These are phyloP conservation scores for Hygrocybe punicea DNA, from an alignment of 768 basidiomycete genomes.

Conservation along the genomic window DNA sequence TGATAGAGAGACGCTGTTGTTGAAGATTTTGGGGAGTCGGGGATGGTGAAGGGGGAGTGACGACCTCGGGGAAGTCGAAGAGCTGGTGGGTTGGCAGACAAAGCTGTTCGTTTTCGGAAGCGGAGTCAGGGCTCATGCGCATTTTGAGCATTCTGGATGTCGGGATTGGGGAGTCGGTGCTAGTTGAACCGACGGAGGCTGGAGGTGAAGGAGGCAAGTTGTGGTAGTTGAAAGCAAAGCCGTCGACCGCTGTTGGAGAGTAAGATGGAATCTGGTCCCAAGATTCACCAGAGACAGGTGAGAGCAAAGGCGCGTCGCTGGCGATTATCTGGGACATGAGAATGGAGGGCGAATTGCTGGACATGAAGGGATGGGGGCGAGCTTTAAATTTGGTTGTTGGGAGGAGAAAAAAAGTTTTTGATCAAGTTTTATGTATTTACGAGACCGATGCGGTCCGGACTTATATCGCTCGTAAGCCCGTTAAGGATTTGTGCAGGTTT, in stretches of 20 bases:
- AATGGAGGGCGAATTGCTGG: slow-evolving; percentile 31
- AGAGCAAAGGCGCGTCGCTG: slow-evolving; percentile 55
- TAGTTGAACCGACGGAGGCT: slow-evolving; percentile 42
- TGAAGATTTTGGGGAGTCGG: slow-evolving; percentile 32
- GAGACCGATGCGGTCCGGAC: too few relatives aligned
- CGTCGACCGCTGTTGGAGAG: slow-evolving; percentile 27
- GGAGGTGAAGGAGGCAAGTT: slow-evolving; percentile 49
- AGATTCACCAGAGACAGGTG: slow-evolving; percentile 46
- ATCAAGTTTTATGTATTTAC: too few relatives aligned
- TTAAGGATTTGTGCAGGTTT: background rate
- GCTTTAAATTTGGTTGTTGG: background rate
- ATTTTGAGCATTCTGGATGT: slow-evolving; percentile 50
- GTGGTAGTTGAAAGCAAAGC: slow-evolving; percentile 49
- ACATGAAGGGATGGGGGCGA: background rate
- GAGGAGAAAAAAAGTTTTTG: background rate
- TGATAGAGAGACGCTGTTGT: slow-evolving; percentile 33
- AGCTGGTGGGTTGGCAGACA: slow-evolving; percentile 72
- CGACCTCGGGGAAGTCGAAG: slow-evolving; percentile 53
- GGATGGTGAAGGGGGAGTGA: slow-evolving; percentile 33
- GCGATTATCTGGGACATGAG: slow-evolving; percentile 59
- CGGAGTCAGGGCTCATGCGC: slow-evolving; percentile 44
- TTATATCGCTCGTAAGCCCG: too few relatives aligned
- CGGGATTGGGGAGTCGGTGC: slow-evolving; percentile 46
- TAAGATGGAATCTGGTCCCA: slow-evolving; percentile 47
- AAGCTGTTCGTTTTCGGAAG: slow-evolving; percentile 45